Evolutionary conservation across 2,329 filamentous ascomycete species (phyloP).

Genomic region (Fusarium cyanostomum): DNA sequence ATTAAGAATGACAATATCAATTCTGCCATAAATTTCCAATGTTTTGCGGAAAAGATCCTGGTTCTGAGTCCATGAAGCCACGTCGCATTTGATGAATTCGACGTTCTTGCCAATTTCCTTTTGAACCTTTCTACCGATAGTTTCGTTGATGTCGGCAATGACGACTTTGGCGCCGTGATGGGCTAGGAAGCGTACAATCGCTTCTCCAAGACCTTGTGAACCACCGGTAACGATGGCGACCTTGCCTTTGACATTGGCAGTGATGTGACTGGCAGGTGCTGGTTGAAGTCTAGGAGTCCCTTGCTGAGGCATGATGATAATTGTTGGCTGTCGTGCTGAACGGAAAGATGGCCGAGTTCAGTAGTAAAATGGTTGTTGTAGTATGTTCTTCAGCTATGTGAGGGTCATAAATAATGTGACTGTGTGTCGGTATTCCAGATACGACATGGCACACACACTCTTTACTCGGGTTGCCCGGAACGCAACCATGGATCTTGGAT

Average conservation of each 20-base stretch:
- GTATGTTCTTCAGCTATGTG: too few species aligned
- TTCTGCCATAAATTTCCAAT: not conserved
- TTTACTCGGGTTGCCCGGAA: too few species aligned
- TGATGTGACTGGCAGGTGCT: not conserved
- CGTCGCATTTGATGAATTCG: not conserved
- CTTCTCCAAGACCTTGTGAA: not conserved
- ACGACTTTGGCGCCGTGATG: not conserved
- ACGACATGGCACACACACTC: too few species aligned
- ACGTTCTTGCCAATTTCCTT: not conserved
- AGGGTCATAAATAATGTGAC: too few species aligned
- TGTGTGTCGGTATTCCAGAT: too few species aligned
- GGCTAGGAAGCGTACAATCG: not conserved
- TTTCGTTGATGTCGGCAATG: not conserved
- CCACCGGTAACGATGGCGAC: not conserved
- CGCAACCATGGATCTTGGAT: too few species aligned
- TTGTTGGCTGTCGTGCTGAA: too few species aligned
- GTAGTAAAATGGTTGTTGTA: too few species aligned
- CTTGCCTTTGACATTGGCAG: constrained; percentile 1
- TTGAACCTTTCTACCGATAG: not conserved
- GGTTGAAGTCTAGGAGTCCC: not conserved
- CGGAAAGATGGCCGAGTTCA: too few species aligned
- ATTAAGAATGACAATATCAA: not conserved
- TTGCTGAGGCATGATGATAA: not conserved
- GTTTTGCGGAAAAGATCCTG: not conserved
- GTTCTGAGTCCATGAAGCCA: not conserved